These are phyloP conservation scores for Lachancea kluyveri DNA, from an alignment of 805 yeast species.

Conservation along the genomic window DNA sequence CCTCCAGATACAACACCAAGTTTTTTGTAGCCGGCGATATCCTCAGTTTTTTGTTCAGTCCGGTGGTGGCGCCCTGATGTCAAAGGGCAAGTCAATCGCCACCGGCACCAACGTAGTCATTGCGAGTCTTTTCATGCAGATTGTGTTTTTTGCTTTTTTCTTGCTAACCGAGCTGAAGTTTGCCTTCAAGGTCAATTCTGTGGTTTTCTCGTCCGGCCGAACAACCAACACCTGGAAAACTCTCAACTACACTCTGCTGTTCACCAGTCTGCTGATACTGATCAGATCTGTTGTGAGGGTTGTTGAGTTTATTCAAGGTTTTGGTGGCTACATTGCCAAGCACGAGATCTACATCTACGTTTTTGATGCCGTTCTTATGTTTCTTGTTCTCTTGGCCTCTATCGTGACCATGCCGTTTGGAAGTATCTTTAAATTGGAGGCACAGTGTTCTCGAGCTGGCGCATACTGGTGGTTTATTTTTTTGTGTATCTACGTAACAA, in stretches of 20 bases:
- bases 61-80: constrained; percentile 27
- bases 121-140: constrained; percentile 27
- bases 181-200: constrained; percentile 5
- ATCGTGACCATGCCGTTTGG: constrained; percentile 8
- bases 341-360: constrained; percentile 22
- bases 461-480: no score
- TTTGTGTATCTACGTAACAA: no score
- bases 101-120: constrained; percentile 20
- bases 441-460: no score
- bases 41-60: constrained; percentile 25
- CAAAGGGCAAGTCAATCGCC: constrained; percentile 1
- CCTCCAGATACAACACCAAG: constrained; percentile 16
- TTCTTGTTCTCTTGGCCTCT: constrained; percentile 10
- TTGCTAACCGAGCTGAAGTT: constrained; percentile 11
- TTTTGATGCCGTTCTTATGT: constrained; percentile 24
- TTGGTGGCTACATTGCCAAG: constrained; percentile 17
- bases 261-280: constrained; percentile 15
- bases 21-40: constrained; percentile 27
- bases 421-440: constrained; percentile 12
- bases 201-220: neutral
- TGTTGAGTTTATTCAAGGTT: constrained; percentile 26
- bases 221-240: constrained; percentile 10
- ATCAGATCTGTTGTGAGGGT: constrained; percentile 25
- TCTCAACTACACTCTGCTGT: constrained; percentile 8
- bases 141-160: constrained; percentile 24